A percentile compares a stretch with the other conserved stretches of the same genome.
phyloP scores from a whole-genome alignment of 192 early-diverging fungal species.

The Kappamyces sp. region DNA sequence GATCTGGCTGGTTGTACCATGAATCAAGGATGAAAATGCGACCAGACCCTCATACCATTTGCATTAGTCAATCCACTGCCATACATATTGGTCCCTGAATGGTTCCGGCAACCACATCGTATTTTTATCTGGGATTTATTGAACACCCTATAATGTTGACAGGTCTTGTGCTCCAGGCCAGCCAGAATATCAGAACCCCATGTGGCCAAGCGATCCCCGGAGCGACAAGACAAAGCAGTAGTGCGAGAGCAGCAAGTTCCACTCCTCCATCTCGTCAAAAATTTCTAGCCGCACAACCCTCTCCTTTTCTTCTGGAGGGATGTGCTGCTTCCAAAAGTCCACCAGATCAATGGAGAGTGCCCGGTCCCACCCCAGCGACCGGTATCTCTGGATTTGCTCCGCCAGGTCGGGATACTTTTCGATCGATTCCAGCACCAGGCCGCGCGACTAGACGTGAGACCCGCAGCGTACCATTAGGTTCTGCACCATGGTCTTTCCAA shows the following conservation, averaged over 20 bases:
- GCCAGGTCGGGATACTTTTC: slow-evolving; percentile 70
- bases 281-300: slow-evolving; percentile 72
- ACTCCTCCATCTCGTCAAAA: slow-evolving; percentile 91
- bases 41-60: no score
- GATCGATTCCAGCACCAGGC: slow-evolving; percentile 72
- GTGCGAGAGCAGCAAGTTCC: slow-evolving; percentile 72
- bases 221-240: slow-evolving; percentile 81
- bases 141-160: no score
- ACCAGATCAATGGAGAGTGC: slow-evolving; percentile 39
- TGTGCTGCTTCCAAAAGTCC: slow-evolving; percentile 38
- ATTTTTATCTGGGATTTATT: no score
- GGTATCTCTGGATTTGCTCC: slow-evolving; percentile 63
- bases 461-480: slow-evolving; percentile 69
- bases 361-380: slow-evolving; percentile 49
- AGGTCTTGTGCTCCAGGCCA: no score
- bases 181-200: no score
- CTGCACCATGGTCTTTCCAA: slow-evolving; percentile 87
- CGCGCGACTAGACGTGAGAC: slow-evolving; percentile 67
- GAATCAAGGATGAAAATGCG: no score
- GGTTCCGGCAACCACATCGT: no score
- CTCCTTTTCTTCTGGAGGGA: slow-evolving; percentile 35
- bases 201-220: no score
- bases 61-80: no score
- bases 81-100: no score
- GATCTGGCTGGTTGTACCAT: no score